phyloP scores from a whole-genome alignment of 2,329 filamentous ascomycete species.

The Colletotrichum spaethianum region DNA sequence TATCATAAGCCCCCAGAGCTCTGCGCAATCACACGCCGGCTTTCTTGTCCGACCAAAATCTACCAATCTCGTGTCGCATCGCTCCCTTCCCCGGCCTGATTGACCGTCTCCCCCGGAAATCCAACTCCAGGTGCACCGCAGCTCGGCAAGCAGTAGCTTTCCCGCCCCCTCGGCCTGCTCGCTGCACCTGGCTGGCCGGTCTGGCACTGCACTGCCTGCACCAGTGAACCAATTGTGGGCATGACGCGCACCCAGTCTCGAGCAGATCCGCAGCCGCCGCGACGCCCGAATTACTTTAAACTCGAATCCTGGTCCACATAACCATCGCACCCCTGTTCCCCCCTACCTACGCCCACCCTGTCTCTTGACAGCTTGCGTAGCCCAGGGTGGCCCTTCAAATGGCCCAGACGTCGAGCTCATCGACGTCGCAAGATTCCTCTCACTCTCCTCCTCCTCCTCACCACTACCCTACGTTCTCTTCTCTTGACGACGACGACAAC shows the following conservation, averaged over 20 bases:
- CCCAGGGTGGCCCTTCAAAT: slow-evolving; percentile 21
- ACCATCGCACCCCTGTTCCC: neutral
- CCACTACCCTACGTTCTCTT: neutral
- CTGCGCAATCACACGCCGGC: neutral
- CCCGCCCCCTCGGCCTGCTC: slow-evolving; percentile 18
- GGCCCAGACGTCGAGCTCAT: slow-evolving; percentile 31
- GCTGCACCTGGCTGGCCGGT: slow-evolving; percentile 12
- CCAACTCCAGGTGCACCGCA: slow-evolving; percentile 20
- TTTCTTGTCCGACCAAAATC: neutral
- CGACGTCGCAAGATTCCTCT: slow-evolving; percentile 30
- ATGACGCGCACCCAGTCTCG: slow-evolving; percentile 33
- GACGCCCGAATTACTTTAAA: slow-evolving; percentile 34
- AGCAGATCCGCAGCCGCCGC: slow-evolving; percentile 25
- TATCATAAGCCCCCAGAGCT: slow-evolving; percentile 7
- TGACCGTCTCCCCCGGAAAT: slow-evolving; percentile 16
- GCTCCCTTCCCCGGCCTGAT: neutral
- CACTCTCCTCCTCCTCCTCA: neutral
- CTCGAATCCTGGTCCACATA: slow-evolving; percentile 11
- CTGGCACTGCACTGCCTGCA: neutral
- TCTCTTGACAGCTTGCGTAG: neutral
- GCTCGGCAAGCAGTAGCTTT: slow-evolving; percentile 6
- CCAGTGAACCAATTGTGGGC: slow-evolving; percentile 18
- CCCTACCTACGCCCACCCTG: slow-evolving; percentile 15
- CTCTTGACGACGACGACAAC: slow-evolving; percentile 10
- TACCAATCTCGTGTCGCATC: slow-evolving; percentile 14